Evolutionary conservation across 2,329 filamentous ascomycete genomes (phyloP).

Genomic region (Cordyceps javanica): DNA sequence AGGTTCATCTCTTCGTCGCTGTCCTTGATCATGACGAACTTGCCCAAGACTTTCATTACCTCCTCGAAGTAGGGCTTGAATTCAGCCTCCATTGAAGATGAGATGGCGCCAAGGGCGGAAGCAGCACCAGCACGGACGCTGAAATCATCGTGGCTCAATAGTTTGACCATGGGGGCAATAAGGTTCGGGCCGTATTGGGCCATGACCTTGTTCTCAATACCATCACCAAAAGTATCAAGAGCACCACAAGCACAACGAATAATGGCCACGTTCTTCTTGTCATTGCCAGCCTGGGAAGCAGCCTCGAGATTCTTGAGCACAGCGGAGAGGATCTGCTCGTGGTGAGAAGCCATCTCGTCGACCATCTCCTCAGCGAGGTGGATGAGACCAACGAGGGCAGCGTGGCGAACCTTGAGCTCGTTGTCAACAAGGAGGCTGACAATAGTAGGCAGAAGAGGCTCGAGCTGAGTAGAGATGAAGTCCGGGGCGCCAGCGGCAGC

Average conservation of each 20-base stretch:
- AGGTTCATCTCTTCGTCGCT: constrained; percentile 85
- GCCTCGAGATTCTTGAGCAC: constrained; percentile 85
- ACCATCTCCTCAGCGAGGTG: constrained; percentile 89
- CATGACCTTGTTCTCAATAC: constrained; percentile 72
- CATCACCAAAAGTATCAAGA: constrained; percentile 84
- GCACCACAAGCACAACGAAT: constrained; percentile 86
- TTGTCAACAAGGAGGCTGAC: constrained; percentile 77
- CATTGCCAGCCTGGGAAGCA: constrained; percentile 60
- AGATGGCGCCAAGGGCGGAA: constrained; percentile 84
- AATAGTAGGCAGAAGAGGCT: constrained; percentile 77
- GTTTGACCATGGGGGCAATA: constrained; percentile 74
- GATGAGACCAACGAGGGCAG: constrained; percentile 80
- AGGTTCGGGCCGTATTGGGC: constrained; percentile 75
- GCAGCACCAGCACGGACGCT: constrained; percentile 87
- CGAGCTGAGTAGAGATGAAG: constrained; percentile 90
- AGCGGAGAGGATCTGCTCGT: constrained; percentile 75
- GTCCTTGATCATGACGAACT: constrained; percentile 80
- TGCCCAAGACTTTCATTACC: constrained; percentile 83
- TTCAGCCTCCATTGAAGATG: constrained; percentile 71
- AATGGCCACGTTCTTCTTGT: constrained; percentile 75
- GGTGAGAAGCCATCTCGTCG: constrained; percentile 81
- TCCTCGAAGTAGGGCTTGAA: constrained; percentile 90
- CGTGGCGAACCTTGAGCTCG: constrained; percentile 79
- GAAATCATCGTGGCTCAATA: constrained; percentile 78
- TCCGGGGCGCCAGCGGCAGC: constrained; percentile 95